Conservation (phyloP, 2,329 filamentous ascomycete genomes). For the Drechslerella stenobrocha region DNA sequence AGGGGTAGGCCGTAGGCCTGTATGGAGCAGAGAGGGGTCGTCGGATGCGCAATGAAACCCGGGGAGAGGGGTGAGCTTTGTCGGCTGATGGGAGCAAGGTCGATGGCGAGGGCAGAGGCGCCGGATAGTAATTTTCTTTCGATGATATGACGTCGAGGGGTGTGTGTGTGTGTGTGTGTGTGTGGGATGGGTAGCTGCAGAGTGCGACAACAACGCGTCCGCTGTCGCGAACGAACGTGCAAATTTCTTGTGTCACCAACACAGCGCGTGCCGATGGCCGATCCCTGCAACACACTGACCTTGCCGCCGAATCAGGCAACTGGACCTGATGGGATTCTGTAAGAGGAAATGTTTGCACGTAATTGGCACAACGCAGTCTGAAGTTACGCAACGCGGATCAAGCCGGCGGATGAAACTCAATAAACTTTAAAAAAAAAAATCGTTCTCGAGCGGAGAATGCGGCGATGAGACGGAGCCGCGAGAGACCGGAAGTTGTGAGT, state of each 20-base stretch:
- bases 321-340: background rate
- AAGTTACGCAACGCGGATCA: constrained; percentile 17
- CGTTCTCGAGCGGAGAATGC: background rate
- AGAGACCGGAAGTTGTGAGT: background rate
- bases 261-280: constrained; percentile 10
- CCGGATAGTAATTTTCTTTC: background rate
- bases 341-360: constrained; percentile 4
- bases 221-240: constrained; percentile 7
- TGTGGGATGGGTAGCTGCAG: constrained; percentile 7
- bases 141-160: constrained; percentile 3
- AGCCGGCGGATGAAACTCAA: background rate
- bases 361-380: constrained; percentile 9
- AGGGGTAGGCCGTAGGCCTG: background rate
- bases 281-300: constrained; percentile 7
- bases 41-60: background rate
- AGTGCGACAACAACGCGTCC: constrained; percentile 45
- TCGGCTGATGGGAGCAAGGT: no score
- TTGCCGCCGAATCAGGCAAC: constrained; percentile 20
- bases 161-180: background rate
- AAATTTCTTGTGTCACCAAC: constrained; percentile 12
- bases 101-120: background rate
- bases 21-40: background rate
- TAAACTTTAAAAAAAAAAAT: background rate
- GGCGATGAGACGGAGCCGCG: background rate
- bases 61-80: background rate